Base-by-base conservation (phyloP, 108 stramenopile genomes). In the Skeletonema menzelii region DNA sequence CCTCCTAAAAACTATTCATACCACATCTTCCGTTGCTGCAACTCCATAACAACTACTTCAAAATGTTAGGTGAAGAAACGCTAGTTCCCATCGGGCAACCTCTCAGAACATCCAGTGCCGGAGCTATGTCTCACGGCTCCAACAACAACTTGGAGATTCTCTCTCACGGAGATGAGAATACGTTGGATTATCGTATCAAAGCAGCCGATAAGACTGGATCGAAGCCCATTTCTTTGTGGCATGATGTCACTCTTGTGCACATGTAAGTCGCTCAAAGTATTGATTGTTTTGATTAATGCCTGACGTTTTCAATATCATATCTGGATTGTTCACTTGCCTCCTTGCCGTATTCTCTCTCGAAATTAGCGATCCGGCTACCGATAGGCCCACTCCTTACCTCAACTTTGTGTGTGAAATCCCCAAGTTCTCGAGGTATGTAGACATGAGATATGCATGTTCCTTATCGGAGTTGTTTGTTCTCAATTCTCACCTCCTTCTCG, bases 351-450 rank as follows among this genome's bases (percentile, higher is more conserved):
- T 30, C 28, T 30, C 28, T 30, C 28, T 30, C 2, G 28, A 4
- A 4, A 30, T 30, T 30, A 30, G n/a, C n/a, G 88, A 91, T 56
- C 85, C 87, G n/a, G 79, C 78, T 2, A 91, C 82, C 31, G 84
- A 88, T 44, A 55, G 82, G 8, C 69, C 79, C 30, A 95, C 96
- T 13, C 84, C 80, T 22, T 90, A 87, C 70, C 76, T 91, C 32
- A 97, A 97, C 82, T 98, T 97, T 72, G 93, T 98, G 22, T 97
- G 96, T 63, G 98, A 98, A 82, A 98, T 98, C 79, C 97, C 97
- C 59, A 97, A 97, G 71, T 98, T 95, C 73, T 93, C 95, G 15
- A 86, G 95, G 89, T 90, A 68, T 13, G 87, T 65, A n/a, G 14
- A 13, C 12, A 28, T 31, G 10, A 10, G 26, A n/a, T 61, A 56